Evolutionary conservation across 306 rosid genomes (phyloP), one percentile per base, ranked within the genome.

Genomic region (Prosopis cineraria): DNA sequence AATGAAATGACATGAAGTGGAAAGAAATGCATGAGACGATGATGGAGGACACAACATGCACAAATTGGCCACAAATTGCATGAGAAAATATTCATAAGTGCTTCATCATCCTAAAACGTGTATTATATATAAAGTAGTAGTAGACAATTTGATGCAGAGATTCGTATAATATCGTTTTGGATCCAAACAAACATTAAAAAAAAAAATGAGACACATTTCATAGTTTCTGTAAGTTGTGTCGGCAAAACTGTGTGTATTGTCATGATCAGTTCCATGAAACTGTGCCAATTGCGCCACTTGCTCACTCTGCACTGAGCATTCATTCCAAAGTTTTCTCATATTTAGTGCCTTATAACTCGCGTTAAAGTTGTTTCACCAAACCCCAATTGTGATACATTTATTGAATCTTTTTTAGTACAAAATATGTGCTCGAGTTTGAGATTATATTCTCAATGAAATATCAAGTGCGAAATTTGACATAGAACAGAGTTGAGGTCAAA

Each of bases 61-160:
- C 67, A 74, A 19, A 30, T 60, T 74, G 36, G 64, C 64, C 64
- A 58, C n/a, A 43, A 74, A 62, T 43, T 73, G 29, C 78, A 62
- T 47, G 72, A 58, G 76, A 36, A 36, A 50, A 50, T 50, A 16
- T 58, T 69, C 24, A 40, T 16, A 4, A 68, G 60, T 60, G 60
- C 71, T 19, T 36, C 30, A 52, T 52, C 30, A 10, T 19, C n/a
- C 29, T 25, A 70, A 79, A 71, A 68, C 30, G 64, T 10, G 50
- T 77, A 25, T 36, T 36, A 4, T 4, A 4, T 4, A 24, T 25
- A 20, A 33, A 64, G 44, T 36, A 36, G 1, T 12, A 56, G 27
- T 39, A 40, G 52, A 41, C 20, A 47, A 2, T 22, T 29, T 37
- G 45, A 40, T n/a, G n/a, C n/a, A 41, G 59, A 68, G 34, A 69